phyloP scores from a whole-genome alignment of 2,329 filamentous ascomycete genomes.

The Neoarthrinium moseri region DNA sequence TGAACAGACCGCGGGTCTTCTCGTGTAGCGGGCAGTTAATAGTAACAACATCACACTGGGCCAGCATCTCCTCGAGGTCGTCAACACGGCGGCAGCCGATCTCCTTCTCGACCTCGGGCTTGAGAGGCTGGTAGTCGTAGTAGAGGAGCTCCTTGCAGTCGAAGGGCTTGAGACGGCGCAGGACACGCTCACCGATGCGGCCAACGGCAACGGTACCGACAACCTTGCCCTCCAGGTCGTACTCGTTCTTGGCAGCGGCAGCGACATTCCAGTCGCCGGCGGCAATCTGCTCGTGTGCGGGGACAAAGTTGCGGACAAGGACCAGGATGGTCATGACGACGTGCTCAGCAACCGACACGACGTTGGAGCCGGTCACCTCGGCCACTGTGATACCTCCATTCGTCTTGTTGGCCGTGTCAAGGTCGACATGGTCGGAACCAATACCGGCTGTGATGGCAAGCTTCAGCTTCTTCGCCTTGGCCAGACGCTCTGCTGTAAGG shows the following conservation, averaged over 20 bases:
- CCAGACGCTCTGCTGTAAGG: conserved; percentile 91
- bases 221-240: conserved; percentile 94
- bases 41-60: conserved; percentile 94
- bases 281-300: conserved; percentile 91
- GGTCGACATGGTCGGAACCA: conserved; percentile 96
- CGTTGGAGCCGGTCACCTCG: conserved; percentile 97
- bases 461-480: conserved; percentile 99
- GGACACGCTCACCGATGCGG: conserved; percentile 96
- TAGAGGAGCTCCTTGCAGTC: conserved; percentile 99
- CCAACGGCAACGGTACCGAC: conserved; percentile 97
- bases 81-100: conserved; percentile 92
- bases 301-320: conserved; percentile 97
- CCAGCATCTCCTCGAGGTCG: conserved; percentile 86
- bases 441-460: conserved; percentile 96
- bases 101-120: conserved; percentile 83
- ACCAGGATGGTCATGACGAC: conserved; percentile 98
- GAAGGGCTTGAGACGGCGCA: conserved; percentile 93
- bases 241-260: conserved; percentile 96
- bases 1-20: conserved; percentile 94
- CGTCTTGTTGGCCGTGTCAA: conserved; percentile 95
- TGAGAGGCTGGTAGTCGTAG: conserved; percentile 98
- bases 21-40: conserved; percentile 99
- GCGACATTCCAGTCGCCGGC: conserved; percentile 93
- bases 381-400: conserved; percentile 97
- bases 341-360: conserved; percentile 98